These are phyloP conservation scores for Mychonastes homosphaera DNA, from an alignment of 139 green algal species.

Conservation along the genomic window DNA sequence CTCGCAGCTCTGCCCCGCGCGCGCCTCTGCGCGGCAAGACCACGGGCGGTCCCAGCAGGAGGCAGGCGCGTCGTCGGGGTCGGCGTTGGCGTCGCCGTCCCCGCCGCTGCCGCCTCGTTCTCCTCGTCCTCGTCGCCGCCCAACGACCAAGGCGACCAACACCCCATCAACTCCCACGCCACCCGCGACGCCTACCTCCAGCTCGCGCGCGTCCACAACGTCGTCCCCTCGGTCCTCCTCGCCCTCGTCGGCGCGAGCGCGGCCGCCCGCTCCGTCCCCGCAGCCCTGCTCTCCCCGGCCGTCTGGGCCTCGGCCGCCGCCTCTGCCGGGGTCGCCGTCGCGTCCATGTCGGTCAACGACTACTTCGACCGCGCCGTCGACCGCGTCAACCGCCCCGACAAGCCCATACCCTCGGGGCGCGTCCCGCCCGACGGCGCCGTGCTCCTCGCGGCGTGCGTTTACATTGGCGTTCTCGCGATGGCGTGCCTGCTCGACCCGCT, in stretches of 20 bases:
- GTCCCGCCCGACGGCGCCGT: slow-evolving; percentile 39
- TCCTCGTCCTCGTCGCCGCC: too few relatives aligned
- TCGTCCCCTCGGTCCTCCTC: slow-evolving; percentile 35
- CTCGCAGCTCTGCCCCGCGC: too few relatives aligned
- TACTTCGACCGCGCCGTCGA: slow-evolving; percentile 56
- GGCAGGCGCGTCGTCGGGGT: too few relatives aligned
- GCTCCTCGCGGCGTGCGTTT: slow-evolving; percentile 30
- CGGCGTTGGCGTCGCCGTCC: too few relatives aligned
- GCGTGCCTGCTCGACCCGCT: slow-evolving; percentile 27
- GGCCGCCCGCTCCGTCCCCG: neutral
- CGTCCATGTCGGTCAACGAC: slow-evolving; percentile 55
- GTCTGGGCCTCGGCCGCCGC: slow-evolving; percentile 34
- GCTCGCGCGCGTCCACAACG: slow-evolving; percentile 47
- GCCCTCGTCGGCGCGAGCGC: slow-evolving; percentile 48
- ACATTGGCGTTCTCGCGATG: slow-evolving; percentile 9
- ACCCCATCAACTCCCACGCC: too few relatives aligned
- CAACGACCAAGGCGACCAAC: too few relatives aligned
- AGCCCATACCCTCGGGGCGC: slow-evolving; percentile 35
- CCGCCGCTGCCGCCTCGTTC: too few relatives aligned
- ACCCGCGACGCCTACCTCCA: too few relatives aligned
- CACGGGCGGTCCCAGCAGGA: too few relatives aligned
- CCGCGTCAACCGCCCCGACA: slow-evolving; percentile 44
- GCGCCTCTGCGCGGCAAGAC: too few relatives aligned
- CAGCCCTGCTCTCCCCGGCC: neutral
- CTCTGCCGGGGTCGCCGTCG: slow-evolving; percentile 33